Base-by-base conservation (phyloP, 1,284 basidiomycete genomes). In the Xerocomus amazonicus region DNA sequence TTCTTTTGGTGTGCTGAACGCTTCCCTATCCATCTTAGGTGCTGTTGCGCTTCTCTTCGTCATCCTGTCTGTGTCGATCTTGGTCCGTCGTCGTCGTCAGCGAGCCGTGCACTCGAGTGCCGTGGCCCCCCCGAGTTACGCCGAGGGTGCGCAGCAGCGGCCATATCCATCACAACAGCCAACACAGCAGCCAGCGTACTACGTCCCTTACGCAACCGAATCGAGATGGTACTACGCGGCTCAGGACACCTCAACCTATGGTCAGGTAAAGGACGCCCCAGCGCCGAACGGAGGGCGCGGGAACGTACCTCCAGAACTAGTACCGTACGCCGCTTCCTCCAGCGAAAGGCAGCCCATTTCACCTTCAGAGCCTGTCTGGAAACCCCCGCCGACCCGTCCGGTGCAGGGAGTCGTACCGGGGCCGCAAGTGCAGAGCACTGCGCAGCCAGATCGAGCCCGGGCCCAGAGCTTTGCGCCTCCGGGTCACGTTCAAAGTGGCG, bases 31-130 rank as follows among this genome's bases (percentile, higher is more conserved):
- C 26, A 8, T 10, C 7, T 12, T 44, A 66, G 60, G 52, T 3
- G 52, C 33, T 16, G 1, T 47, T 2, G 36, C 10, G 14, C 3
- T 62, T 9, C 4, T 56, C 17, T 5, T 61, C 13, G 0, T 62
- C 17, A 0, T 66, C 27, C 2, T 60, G 13, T 28, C 40, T 33
- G 8, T 58, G 45, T 4, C 58, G 31, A 17, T 42, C 19, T 16
- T 42, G n/a, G 35, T 16, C 12, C 58, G 57, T 26, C 57, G 63
- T 9, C 53, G 43, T 4, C 50, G 48, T 2, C 51, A 37, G 19
- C 39, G 16, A 5, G 9, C 44, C 34, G 23, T 34, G 6, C 14
- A 29, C n/a, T 14, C 56, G 34, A 37, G 32, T 6, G 28, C 36
- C 10, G 9, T 9, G 3, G 19, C 33, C 10, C 29, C 60, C 8